These are phyloP conservation scores for Alternaria consortialis DNA, from an alignment of 2,329 filamentous ascomycete genomes.

Conservation along the genomic window DNA sequence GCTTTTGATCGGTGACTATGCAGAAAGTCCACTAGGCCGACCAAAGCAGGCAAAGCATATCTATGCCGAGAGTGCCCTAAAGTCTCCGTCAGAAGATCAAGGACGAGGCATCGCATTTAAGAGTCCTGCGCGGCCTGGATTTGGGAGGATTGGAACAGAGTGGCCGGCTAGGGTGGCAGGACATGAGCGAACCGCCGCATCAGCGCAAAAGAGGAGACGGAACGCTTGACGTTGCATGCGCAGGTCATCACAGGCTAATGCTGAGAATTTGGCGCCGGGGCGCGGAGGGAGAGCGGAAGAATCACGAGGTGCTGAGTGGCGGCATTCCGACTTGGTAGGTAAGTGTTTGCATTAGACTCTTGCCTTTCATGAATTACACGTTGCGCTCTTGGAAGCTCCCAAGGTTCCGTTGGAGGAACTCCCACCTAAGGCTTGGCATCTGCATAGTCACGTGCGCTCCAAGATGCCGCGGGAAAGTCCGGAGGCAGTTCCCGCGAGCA, in stretches of 20 bases:
- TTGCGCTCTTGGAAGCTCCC: background rate
- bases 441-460: background rate
- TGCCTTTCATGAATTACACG: background rate
- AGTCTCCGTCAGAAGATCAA: background rate
- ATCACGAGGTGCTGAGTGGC: background rate
- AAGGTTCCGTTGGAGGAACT: background rate
- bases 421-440: constrained; percentile 4
- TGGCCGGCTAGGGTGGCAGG: constrained; percentile 23
- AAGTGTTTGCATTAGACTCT: background rate
- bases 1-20: constrained; percentile 20
- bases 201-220: constrained; percentile 27
- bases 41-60: constrained; percentile 9
- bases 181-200: constrained; percentile 27
- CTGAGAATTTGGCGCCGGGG: constrained; percentile 7
- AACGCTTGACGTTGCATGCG: constrained; percentile 23
- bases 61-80: background rate
- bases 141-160: constrained; percentile 6
- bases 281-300: constrained; percentile 5
- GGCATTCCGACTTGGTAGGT: background rate
- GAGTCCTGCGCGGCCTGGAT: background rate
- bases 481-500: constrained; percentile 9
- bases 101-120: background rate
- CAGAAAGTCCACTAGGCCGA: constrained; percentile 11
- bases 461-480: constrained; percentile 7
- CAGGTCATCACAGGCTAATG: constrained; percentile 11